Percentiles rank a stretch among this genome's conserved stretches.
These are phyloP conservation scores for Gnetum montanum DNA, from an alignment of 75 land plant species.

Conservation along the genomic window DNA sequence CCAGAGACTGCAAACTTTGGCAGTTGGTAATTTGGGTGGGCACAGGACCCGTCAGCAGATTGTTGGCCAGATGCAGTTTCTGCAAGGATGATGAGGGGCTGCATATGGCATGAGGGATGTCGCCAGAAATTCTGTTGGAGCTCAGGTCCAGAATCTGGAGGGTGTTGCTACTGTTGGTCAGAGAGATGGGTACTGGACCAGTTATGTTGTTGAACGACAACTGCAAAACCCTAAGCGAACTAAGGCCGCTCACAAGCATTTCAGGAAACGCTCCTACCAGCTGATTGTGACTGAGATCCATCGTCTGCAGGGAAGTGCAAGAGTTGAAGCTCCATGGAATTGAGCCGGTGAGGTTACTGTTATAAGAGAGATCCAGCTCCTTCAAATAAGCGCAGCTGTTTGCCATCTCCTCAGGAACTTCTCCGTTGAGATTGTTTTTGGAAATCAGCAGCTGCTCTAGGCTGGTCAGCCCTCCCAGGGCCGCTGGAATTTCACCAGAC, in stretches of 20 bases:
- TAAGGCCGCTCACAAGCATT: constrained; percentile 21
- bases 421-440: constrained; percentile 44
- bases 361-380: constrained; percentile 48
- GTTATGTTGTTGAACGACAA: constrained; percentile 52
- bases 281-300: constrained; percentile 39
- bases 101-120: constrained; percentile 43
- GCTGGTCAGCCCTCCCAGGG: constrained; percentile 17
- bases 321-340: constrained; percentile 36
- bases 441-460: constrained; percentile 32
- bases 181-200: constrained; percentile 33
- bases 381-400: constrained; percentile 17
- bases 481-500: constrained; percentile 22
- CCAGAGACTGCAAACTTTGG: constrained; percentile 25
- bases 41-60: constrained; percentile 42
- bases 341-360: constrained; percentile 30
- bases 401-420: constrained; percentile 50
- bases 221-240: constrained; percentile 24
- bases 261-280: constrained; percentile 42
- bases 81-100: constrained; percentile 18
- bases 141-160: constrained; percentile 47
- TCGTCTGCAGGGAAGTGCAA: constrained; percentile 27
- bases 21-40: constrained; percentile 47
- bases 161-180: constrained; percentile 20
- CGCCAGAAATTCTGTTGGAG: constrained; percentile 48
- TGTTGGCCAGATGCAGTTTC: constrained; percentile 37